Conservation (phyloP, 2,329 filamentous ascomycete species). For the Emmonsiellopsis sp. region DNA sequence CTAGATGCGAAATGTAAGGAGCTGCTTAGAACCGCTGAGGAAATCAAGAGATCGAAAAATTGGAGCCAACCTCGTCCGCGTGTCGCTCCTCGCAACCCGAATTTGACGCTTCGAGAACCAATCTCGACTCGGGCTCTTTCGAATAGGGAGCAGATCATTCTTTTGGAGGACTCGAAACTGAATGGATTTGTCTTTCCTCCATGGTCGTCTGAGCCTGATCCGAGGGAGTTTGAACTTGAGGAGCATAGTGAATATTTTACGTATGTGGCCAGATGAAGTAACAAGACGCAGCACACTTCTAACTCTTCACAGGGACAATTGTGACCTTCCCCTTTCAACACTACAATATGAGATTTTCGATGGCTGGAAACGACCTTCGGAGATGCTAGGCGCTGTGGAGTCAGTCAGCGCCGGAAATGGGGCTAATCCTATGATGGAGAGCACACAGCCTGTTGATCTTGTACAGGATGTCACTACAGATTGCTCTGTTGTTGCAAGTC, state of each 20-base stretch:
- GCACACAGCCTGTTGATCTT: slow-evolving; percentile 59
- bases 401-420: slow-evolving; percentile 10
- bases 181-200: slow-evolving; percentile 78
- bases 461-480: slow-evolving; percentile 95
- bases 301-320: slow-evolving; percentile 50
- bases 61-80: slow-evolving; percentile 19
- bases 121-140: slow-evolving; percentile 52
- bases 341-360: slow-evolving; percentile 68
- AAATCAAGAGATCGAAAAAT: slow-evolving; percentile 51
- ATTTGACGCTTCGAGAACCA: slow-evolving; percentile 35
- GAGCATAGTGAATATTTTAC: slow-evolving; percentile 49
- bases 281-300: not conserved
- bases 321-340: slow-evolving; percentile 62
- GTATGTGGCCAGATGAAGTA: slow-evolving; percentile 38
- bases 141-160: slow-evolving; percentile 64
- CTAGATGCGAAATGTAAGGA: slow-evolving; percentile 61
- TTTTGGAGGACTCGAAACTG: slow-evolving; percentile 68
- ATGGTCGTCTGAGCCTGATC: slow-evolving; percentile 59
- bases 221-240: slow-evolving; percentile 52
- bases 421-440: slow-evolving; percentile 46
- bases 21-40: slow-evolving; percentile 63
- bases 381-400: slow-evolving; percentile 44
- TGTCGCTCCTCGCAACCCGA: slow-evolving; percentile 16
- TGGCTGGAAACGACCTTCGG: slow-evolving; percentile 69
- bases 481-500: slow-evolving; percentile 91